These are phyloP conservation scores for Nemania sp. DNA, from an alignment of 2,329 filamentous ascomycete genomes.

Conservation along the genomic window DNA sequence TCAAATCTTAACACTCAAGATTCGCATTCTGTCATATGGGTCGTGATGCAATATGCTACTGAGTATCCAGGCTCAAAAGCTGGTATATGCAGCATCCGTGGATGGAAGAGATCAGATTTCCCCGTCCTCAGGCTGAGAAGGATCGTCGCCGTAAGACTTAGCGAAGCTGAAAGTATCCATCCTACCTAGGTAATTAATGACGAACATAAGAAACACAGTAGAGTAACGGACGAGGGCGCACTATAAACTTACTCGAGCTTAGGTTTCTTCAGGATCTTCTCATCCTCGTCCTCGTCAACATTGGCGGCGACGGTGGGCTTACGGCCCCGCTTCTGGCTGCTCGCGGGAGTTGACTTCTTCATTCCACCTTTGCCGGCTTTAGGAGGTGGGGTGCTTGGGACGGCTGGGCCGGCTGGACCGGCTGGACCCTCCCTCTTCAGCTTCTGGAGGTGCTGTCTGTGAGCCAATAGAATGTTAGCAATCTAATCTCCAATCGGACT, in stretches of 20 bases:
- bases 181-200: constrained; percentile 19
- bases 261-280: constrained; percentile 23
- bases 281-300: constrained; percentile 27
- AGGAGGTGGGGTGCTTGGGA: constrained; percentile 15
- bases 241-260: constrained; percentile 35
- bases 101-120: constrained; percentile 4
- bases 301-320: not conserved
- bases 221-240: not conserved
- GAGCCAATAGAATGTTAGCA: constrained; percentile 32
- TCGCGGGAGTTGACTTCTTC: not conserved
- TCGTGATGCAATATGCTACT: too few relatives aligned
- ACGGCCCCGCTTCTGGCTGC: constrained; percentile 5
- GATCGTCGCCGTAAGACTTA: not conserved
- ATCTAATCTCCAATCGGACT: not conserved
- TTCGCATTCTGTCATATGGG: not conserved
- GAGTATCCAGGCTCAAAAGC: not conserved
- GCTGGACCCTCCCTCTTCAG: constrained; percentile 52
- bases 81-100: not conserved
- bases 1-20: not conserved
- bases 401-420: too few relatives aligned
- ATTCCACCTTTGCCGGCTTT: not conserved
- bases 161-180: not conserved
- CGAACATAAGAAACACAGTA: not conserved
- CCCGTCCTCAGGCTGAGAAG: not conserved
- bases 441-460: constrained; percentile 62